Evolutionary conservation across 1,284 basidiomycete genomes (phyloP), one percentile per base, ranked within the genome.

Genomic region (Cutaneotrichosporon sp.): DNA sequence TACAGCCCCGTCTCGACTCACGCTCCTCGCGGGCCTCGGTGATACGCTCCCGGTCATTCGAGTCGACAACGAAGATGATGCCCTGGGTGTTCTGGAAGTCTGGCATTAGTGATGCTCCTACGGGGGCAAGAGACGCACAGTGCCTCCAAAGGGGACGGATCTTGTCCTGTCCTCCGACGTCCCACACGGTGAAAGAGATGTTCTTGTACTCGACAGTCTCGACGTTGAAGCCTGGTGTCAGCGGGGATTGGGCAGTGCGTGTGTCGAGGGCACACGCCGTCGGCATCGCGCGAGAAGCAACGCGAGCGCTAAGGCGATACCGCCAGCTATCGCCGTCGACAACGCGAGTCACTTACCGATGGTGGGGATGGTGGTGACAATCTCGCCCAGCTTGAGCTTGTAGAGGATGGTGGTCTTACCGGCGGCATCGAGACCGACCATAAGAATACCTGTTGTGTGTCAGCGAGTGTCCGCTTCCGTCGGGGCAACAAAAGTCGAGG

Each of bases 11-110:
- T 7, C 15, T 7, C 9, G n/a, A 72, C 70, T 65, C 59, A 76
- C 75, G 84, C 79, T 99, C 96, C 80, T 98, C 96, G 60, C 96
- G 88, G 49, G 96, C 96, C 80, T 99, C 96, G 49, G 90, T 88
- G 61, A 98, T 89, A 88, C 96, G 94, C 79, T 98, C 96, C 78
- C 96, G 83, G 81, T 99, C 96, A 78, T 98, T 98, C 53, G 96
- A 98, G 78, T 99, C 96, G 48, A 99, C 93, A 54, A 99, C 96
- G 77, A 98, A 99, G 75, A 99, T 98, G 80, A 99, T 97, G 66
- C 94, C 96, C 80, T 99, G 96, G 45, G 96, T 99, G 82, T 98
- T 98, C 80, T 98, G 96, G 90, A 97, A 99, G 81, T 99, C 94
- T 96, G 65, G 26, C 22, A 40, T 18, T 37, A 40, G n/a, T 18